A percentile compares a stretch with the other conserved stretches of the same genome.
Conservation (phyloP, 148 eudicot genomes). For the Fagopyrum esculentum region DNA sequence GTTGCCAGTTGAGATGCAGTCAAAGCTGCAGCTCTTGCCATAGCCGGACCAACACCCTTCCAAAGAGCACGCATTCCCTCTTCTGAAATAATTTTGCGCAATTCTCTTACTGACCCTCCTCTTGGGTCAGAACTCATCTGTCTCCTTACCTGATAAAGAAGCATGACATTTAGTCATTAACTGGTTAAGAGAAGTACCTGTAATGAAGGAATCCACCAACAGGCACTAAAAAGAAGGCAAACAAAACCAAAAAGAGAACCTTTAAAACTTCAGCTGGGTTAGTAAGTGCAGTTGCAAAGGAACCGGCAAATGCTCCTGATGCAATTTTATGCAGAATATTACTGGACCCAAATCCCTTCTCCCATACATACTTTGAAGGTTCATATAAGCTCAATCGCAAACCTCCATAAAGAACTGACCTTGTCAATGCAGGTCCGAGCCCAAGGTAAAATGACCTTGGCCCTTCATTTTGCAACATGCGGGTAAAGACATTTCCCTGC, state of each 20-base stretch:
- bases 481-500: conserved; percentile 57
- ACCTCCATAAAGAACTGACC: conserved; percentile 98
- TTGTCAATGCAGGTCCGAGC: conserved; percentile 71
- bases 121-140: conserved; percentile 58
- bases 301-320: conserved; percentile 94
- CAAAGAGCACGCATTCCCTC: conserved; percentile 89
- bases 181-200: not conserved
- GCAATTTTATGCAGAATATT: conserved; percentile 86
- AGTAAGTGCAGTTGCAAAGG: conserved; percentile 83
- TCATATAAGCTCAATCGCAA: conserved; percentile 96
- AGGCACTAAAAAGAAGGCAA: not conserved
- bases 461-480: conserved; percentile 67
- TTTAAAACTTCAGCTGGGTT: conserved; percentile 87
- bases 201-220: conserved; percentile 6
- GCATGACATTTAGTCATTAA: not conserved
- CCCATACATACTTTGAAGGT: conserved; percentile 85
- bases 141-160: conserved; percentile 53
- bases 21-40: conserved; percentile 82
- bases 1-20: conserved; percentile 92
- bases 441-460: conserved; percentile 70
- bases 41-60: conserved; percentile 96
- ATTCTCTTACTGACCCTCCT: conserved; percentile 48
- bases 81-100: conserved; percentile 51
- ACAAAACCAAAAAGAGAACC: conserved; percentile 34
- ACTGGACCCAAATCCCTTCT: conserved; percentile 82